Evolutionary conservation across 2,329 filamentous ascomycete species (phyloP).

Genomic region (Xylaria sp.): DNA sequence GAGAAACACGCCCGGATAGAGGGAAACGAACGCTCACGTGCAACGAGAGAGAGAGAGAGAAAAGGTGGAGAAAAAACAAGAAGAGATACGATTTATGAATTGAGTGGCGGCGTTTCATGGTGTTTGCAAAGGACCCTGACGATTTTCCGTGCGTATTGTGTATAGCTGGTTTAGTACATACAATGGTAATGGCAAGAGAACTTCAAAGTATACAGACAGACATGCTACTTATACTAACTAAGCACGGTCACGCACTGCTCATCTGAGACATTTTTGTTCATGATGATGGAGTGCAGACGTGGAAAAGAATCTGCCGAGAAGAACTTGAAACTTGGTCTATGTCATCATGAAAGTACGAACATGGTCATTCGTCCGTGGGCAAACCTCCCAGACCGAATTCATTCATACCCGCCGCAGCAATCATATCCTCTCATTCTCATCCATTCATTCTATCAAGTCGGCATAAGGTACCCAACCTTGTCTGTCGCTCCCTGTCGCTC

Average conservation of each 20-base stretch:
- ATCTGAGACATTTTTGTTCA: background rate
- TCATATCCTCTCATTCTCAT: background rate
- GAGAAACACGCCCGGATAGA: background rate
- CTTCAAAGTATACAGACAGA: slow-evolving; percentile 1
- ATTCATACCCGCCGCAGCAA: slow-evolving; percentile 23
- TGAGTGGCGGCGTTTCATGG: slow-evolving; percentile 17
- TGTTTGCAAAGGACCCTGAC: slow-evolving; percentile 36
- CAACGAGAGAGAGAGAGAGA: background rate
- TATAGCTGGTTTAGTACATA: slow-evolving; percentile 7
- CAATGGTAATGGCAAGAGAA: slow-evolving; percentile 11
- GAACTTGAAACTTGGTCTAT: slow-evolving; percentile 25
- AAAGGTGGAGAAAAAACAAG: too few species aligned
- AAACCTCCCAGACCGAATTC: slow-evolving; percentile 1
- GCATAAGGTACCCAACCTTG: background rate
- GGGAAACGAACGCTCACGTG: background rate
- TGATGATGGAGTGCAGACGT: background rate
- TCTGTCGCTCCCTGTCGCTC: too few species aligned
- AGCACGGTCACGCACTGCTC: background rate
- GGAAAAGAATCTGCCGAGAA: background rate
- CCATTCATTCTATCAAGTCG: background rate
- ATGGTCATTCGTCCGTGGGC: slow-evolving; percentile 2
- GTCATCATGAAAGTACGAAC: slow-evolving; percentile 15
- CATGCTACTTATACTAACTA: background rate
- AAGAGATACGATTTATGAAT: slow-evolving; percentile 20
- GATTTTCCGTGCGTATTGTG: slow-evolving; percentile 9